Base-by-base conservation (phyloP, 495 filamentous ascomycete genomes). In the Aspergillus steynii region DNA sequence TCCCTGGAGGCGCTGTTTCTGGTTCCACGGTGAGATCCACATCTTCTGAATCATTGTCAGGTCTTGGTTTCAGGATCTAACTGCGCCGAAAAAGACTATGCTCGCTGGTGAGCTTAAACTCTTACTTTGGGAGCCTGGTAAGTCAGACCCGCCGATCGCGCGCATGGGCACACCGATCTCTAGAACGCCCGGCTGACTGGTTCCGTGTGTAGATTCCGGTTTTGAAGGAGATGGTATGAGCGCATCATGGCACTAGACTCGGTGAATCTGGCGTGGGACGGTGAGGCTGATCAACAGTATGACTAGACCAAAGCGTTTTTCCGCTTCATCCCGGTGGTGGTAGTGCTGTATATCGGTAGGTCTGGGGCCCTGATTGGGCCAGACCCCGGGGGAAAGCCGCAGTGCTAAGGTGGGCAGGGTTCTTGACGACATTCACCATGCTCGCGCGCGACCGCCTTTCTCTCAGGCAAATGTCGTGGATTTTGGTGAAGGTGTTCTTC, bases 381-480 rank as follows among this genome's bases (percentile, higher is more conserved):
- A 29, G 29, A 32, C 42, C 6, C 20, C 27, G 28, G 31, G 20
- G 29, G 28, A 8, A 50, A 29, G 7, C 8, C 29, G 20, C 47
- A 31, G 25, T 20, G 52, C 37, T 32, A 64, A 51, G 29, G 28
- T 55, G 58, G 55, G 58, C 63, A 89, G 93, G 93, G 60, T 98
- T 97, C 77, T 76, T 97, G 29, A 96, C 94, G 0, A 97, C 93
- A 0, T 97, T 97, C 68, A 89, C 90, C 1, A 86, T 97, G 61
- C 84, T 98, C 58, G 93, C 90, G 28, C 84, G 94, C 63, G 90
- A 92, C 64, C 74, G 80, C 14, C 91, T 90, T 66, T 85, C 85
- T 26, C 82, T 90, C n/a, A 68, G 77, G 7, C 77, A 92, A 62
- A 96, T 96, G 88, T 87, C 89, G 42, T 92, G 89, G 87, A 88